Evolutionary conservation across 192 early-diverging fungal species (phyloP), one percentile per base, ranked within the genome.

Genomic region (Powellomyces hirtus): DNA sequence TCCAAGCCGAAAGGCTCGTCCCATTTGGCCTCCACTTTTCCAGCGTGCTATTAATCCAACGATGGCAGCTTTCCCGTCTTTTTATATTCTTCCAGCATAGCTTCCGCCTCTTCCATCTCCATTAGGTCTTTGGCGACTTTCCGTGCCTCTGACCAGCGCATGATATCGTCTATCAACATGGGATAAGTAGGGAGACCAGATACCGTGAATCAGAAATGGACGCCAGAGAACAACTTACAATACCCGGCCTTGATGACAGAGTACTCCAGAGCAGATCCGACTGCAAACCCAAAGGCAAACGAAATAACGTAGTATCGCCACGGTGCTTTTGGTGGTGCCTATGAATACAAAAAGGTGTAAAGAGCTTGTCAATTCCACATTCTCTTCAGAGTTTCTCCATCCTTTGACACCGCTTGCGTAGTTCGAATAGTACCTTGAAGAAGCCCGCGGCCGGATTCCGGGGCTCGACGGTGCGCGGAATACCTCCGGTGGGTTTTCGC

Each of bases 71-170:
- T 49, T 27, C 35, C 35, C 56, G 31, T 58, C n/a, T 58, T 58
- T 6, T 29, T 6, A 30, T 46, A 35, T 31, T 51, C 63, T 8
- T 65, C 63, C 1, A 65, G 50, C 31, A 20, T 31, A 4, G 18
- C 33, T 6, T 52, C 29, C 13, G 46, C 63, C 52, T 65, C 63
- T 3, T 49, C 63, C 20, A 49, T 10, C 18, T 49, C 46, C 63
- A 65, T 65, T 16, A 44, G 45, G 13, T 65, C 63, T 50, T 65
- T 65, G 1, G 63, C 63, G 14, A 65, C 63, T 34, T 34, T n/a
- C n/a, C 49, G 42, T 14, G 63, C 63, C 50, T 65, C 63, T 4
- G 63, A 51, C 10, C 22, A 14, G 5, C 63, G 63, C 49, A 65
- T 29, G 4, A 65, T 52, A 16, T 65, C 63, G 36, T 65, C 63